Evolutionary conservation across 1,139 yeast species (phyloP).

Genomic region (Meyerozyma athensensis): DNA sequence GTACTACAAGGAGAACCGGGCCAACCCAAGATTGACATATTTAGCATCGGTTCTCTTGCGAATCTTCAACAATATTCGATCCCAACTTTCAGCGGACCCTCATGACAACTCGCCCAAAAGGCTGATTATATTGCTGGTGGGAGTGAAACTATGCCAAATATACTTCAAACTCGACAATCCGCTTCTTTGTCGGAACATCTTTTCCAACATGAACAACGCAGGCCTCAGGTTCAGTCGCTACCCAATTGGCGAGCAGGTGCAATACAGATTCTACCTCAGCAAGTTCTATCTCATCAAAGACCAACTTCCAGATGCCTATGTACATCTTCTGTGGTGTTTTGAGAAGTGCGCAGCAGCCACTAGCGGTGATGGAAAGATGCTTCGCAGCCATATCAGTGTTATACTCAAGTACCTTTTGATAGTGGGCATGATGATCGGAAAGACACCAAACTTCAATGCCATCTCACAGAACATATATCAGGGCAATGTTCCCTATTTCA

Average conservation of each 20-base stretch:
- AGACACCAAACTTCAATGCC: slow-evolving; percentile 33
- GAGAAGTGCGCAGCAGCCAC: slow-evolving; percentile 30
- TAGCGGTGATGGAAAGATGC: slow-evolving; percentile 6
- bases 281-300: slow-evolving; percentile 59
- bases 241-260: slow-evolving; percentile 50
- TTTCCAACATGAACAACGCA: slow-evolving; percentile 67
- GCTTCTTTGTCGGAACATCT: slow-evolving; percentile 66
- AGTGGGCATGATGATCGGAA: slow-evolving; percentile 49
- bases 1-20: slow-evolving; percentile 35
- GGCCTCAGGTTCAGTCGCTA: slow-evolving; percentile 42
- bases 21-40: slow-evolving; percentile 46
- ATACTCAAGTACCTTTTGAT: slow-evolving; percentile 56
- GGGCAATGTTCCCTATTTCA: slow-evolving; percentile 21
- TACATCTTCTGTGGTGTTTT: slow-evolving; percentile 63
- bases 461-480: slow-evolving; percentile 18
- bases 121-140: slow-evolving; percentile 50
- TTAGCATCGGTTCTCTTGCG: slow-evolving; percentile 56
- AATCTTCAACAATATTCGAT: slow-evolving; percentile 59
- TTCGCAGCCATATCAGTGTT: slow-evolving; percentile 27
- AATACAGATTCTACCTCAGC: slow-evolving; percentile 66
- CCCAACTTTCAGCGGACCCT: slow-evolving; percentile 46
- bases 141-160: slow-evolving; percentile 54
- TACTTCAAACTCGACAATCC: slow-evolving; percentile 65
- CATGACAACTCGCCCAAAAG: slow-evolving; percentile 37
- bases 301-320: slow-evolving; percentile 50